Evolutionary conservation across 73 alveolate genomes (phyloP), one percentile per base, ranked within the genome.

Genomic region (Halteria grandinella): DNA sequence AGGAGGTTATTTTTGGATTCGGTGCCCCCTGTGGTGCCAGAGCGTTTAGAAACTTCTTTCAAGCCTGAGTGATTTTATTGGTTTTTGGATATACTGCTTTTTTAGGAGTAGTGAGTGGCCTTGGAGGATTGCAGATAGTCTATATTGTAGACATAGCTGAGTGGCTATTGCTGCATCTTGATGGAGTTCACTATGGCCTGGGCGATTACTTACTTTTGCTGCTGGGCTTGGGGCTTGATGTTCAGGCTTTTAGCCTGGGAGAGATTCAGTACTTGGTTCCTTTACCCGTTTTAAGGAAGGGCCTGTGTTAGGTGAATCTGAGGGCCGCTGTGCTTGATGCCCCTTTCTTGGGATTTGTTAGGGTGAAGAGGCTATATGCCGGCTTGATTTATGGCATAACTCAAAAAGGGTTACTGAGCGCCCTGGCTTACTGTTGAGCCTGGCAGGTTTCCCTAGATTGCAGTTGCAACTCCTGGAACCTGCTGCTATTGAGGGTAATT

Each of bases 21-120:
- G 4, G 78, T 62, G 3, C 78, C 78, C 17, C 78, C 78, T 3
- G 74, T 57, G 1, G 78, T 62, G 10, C 78, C 78, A 6, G 78
- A 62, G n/a, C 78, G 36, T 24, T 62, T 62, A 10, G 78, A 29
- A 5, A 41, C 28, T 14, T 62, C 78, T 40, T 62, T 62, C n/a
- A n/a, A n/a, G n/a, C n/a, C n/a, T n/a, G n/a, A n/a, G n/a, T n/a
- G n/a, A n/a, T n/a, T n/a, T n/a, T n/a, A n/a, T 8, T 57, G 62
- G 17, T 57, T n/a, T 62, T 62, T 62, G 12, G 78, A 62, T 11
- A 62, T 62, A 27, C 78, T 62, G 60, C 60, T 62, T 60, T 62
- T 62, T 25, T 62, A 40, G 20, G 78, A 62, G 27, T 62, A 39
- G 50, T 62, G 57, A 3, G 12, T 20, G 3, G 74, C 74, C 18